A percentile compares a stretch with the other conserved stretches of the same genome.
phyloP scores from a whole-genome alignment of 1,284 basidiomycete species.

The Marasmius tenuissimus region DNA sequence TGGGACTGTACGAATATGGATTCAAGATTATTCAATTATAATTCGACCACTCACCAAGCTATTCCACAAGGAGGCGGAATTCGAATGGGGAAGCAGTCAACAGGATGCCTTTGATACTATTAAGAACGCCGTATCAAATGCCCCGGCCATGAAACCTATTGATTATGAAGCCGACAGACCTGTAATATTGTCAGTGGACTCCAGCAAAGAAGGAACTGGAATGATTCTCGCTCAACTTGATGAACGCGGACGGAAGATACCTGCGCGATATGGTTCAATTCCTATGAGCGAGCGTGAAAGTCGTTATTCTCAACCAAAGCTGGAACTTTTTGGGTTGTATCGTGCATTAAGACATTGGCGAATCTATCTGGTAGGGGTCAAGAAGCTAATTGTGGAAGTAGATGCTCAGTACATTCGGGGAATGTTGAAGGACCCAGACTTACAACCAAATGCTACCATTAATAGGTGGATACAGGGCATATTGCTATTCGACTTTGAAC shows the following conservation, averaged over 20 bases:
- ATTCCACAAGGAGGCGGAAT: no score
- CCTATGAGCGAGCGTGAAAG: conserved; percentile 27
- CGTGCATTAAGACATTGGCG: conserved; percentile 20
- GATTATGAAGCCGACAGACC: conserved; percentile 24
- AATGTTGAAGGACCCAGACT: conserved; percentile 35
- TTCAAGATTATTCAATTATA: no score
- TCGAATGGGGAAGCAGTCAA: no score
- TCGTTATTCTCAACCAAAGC: conserved; percentile 31
- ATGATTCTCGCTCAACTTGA: no score
- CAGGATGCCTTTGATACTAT: no score
- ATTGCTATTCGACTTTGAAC: conserved; percentile 25
- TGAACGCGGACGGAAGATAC: conserved; percentile 13
- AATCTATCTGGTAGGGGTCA: conserved; percentile 26
- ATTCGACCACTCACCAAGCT: no score
- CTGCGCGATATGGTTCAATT: conserved; percentile 28
- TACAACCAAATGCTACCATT: conserved; percentile 31
- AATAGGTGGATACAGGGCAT: conserved; percentile 36
- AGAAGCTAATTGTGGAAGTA: conserved; percentile 31
- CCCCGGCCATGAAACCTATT: conserved; percentile 24
- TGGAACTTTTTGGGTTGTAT: conserved; percentile 30
- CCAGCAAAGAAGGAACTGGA: no score
- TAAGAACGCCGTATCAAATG: no score
- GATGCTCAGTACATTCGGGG: conserved; percentile 34
- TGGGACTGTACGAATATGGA: no score
- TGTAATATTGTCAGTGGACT: conserved; percentile 30